phyloP scores from a whole-genome alignment of 306 rosid genomes.

The Luffa aegyptiaca region DNA sequence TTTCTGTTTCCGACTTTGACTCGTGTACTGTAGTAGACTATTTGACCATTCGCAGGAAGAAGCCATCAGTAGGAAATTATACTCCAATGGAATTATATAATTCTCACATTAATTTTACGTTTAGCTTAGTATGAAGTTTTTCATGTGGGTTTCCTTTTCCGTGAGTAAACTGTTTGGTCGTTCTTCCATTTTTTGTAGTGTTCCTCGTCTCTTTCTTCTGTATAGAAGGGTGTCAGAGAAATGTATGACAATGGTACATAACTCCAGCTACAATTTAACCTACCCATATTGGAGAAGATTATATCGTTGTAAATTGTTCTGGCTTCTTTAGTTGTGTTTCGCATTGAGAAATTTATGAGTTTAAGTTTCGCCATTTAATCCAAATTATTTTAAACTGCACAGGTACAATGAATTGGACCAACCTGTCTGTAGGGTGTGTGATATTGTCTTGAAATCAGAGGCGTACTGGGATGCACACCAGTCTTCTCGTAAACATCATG shows the following conservation, averaged over 20 bases:
- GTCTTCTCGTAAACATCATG: slow-evolving; percentile 75
- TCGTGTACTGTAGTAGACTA: neutral
- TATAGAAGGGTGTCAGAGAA: neutral
- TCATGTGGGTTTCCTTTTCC: neutral
- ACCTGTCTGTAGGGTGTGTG: slow-evolving; percentile 82
- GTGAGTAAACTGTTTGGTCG: neutral
- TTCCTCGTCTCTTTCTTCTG: neutral
- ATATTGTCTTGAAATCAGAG: slow-evolving; percentile 63
- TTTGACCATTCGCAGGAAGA: neutral
- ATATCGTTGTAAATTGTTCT: neutral
- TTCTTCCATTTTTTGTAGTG: neutral
- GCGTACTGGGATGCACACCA: slow-evolving; percentile 73
- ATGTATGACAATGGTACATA: neutral
- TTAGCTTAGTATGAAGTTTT: neutral
- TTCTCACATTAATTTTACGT: neutral
- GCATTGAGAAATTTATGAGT: neutral
- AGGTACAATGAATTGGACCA: slow-evolving; percentile 81
- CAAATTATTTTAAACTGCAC: neutral
- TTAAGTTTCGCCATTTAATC: neutral
- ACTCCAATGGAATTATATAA: neutral
- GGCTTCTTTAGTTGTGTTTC: neutral
- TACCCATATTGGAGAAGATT: neutral
- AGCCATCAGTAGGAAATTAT: neutral
- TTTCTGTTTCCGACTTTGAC: neutral
- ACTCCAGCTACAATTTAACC: neutral